Conservation (phyloP, 208 protist genomes). For the Crithidia sp. region DNA sequence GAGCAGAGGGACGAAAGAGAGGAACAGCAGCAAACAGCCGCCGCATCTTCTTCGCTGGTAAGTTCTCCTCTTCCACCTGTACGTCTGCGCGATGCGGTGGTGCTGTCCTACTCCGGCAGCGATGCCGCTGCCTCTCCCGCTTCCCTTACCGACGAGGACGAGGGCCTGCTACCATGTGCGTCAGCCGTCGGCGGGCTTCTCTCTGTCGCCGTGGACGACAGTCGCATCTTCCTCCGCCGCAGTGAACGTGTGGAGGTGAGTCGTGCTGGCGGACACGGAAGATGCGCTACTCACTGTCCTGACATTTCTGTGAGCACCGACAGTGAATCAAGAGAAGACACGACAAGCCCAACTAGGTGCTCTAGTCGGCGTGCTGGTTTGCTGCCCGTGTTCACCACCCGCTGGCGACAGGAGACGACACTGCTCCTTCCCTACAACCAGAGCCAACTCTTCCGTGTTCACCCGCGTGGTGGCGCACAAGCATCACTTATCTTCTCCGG, state of each 20-base stretch:
- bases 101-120: constrained; percentile 21
- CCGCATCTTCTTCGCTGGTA: neutral
- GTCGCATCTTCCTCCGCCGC: constrained; percentile 23
- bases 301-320: too few species aligned
- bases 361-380: neutral
- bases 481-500: neutral
- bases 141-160: too few species aligned
- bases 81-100: constrained; percentile 19
- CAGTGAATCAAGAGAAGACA: too few species aligned
- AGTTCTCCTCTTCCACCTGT: neutral
- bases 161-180: neutral
- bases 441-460: constrained; percentile 20
- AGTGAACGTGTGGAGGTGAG: neutral
- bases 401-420: constrained; percentile 26
- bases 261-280: too few species aligned
- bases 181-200: constrained; percentile 16
- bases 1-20: neutral
- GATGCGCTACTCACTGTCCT: too few species aligned
- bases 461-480: constrained; percentile 9
- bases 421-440: constrained; percentile 16
- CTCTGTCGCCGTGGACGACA: constrained; percentile 25
- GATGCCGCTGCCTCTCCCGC: neutral
- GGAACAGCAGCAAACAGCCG: too few species aligned
- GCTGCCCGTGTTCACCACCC: constrained; percentile 10
- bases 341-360: too few species aligned